Conservation (phyloP, 176 grass and related monocot genomes). For the Avena sativa region DNA sequence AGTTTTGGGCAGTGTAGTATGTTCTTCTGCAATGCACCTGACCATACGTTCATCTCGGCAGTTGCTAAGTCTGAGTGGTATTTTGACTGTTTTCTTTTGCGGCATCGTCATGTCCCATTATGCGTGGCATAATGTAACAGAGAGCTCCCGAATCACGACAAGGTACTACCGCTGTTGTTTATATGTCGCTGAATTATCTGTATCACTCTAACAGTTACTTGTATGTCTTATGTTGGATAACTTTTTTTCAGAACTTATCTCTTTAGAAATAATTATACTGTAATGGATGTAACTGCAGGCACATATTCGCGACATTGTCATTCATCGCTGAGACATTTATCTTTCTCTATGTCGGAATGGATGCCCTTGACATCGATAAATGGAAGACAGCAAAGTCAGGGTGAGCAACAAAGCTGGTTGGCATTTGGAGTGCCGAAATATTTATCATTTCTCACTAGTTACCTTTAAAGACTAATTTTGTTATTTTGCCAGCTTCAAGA, state of each 20-base stretch:
- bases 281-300: slow-evolving; percentile 52
- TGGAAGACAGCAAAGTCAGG: slow-evolving; percentile 74
- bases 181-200: not conserved
- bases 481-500: slow-evolving; percentile 58
- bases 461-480: slow-evolving; percentile 17
- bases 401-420: slow-evolving; percentile 33
- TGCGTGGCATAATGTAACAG: slow-evolving; percentile 89
- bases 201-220: not conserved
- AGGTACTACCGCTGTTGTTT: slow-evolving; percentile 41
- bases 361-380: slow-evolving; percentile 89
- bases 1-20: not conserved
- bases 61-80: slow-evolving; percentile 74
- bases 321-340: slow-evolving; percentile 90
- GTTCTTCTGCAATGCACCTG: not conserved
- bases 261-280: not conserved
- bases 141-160: slow-evolving; percentile 85
- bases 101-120: slow-evolving; percentile 97
- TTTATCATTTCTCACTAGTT: not conserved
- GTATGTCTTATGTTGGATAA: not conserved
- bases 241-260: not conserved
- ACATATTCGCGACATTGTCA: slow-evolving; percentile 80
- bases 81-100: slow-evolving; percentile 92
- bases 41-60: slow-evolving; percentile 35
- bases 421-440: not conserved
- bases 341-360: slow-evolving; percentile 98